These are phyloP conservation scores for Coemansia sp. DNA, from an alignment of 192 early-diverging fungal species.

Conservation along the genomic window DNA sequence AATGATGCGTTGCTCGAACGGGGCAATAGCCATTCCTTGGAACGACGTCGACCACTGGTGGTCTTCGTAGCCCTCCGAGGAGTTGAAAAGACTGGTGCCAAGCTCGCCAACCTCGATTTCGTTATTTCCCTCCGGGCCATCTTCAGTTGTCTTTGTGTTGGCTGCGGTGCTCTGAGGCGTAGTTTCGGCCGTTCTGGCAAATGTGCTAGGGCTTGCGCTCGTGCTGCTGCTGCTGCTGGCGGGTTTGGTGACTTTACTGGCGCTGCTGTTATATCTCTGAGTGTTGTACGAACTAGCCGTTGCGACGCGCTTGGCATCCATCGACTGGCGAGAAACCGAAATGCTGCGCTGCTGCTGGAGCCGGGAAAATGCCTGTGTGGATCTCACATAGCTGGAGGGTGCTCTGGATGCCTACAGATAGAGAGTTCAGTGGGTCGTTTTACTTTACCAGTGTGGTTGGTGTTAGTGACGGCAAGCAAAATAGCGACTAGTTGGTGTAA, in stretches of 20 bases:
- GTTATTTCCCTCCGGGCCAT: neutral
- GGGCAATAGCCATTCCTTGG: constrained; percentile 69
- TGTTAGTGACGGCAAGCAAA: neutral
- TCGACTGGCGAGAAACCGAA: neutral
- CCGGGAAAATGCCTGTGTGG: neutral
- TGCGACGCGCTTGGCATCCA: neutral
- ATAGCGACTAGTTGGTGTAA: neutral
- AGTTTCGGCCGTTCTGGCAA: neutral
- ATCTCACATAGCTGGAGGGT: neutral
- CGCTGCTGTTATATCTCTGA: neutral
- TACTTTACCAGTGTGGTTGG: neutral
- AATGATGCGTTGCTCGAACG: constrained; percentile 70
- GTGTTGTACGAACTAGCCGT: neutral
- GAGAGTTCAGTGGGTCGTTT: neutral
- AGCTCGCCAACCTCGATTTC: constrained; percentile 6
- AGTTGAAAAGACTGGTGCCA: constrained; percentile 33
- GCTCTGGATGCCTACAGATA: neutral
- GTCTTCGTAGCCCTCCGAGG: constrained; percentile 42
- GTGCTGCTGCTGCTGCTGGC: neutral
- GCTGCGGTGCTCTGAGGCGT: neutral
- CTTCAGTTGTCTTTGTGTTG: neutral
- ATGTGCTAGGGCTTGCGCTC: neutral
- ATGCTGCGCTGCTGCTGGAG: constrained; percentile 1
- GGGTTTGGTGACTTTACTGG: neutral
- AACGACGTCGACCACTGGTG: constrained; percentile 70